Evolutionary conservation across 768 basidiomycete genomes (phyloP).

Genomic region (Lactarius akahatsu): DNA sequence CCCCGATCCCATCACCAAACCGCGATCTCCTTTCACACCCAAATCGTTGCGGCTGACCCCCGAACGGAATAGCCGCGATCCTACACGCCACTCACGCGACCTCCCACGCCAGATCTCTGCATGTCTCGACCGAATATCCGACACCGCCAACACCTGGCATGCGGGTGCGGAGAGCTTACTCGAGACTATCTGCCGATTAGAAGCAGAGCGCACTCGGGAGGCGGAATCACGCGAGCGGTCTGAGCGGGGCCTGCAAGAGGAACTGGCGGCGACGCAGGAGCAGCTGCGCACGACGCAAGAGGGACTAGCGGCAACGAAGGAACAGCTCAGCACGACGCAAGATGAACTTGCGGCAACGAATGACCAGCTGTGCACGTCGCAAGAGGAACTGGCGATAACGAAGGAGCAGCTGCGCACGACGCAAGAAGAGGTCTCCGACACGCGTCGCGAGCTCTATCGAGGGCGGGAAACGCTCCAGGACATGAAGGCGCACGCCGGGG

Average conservation of each 20-base stretch:
- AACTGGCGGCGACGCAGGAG: neutral
- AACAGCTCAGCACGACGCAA: neutral
- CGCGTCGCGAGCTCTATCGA: conserved; percentile 1
- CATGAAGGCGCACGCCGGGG: neutral
- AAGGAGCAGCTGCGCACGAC: neutral
- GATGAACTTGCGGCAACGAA: conserved; percentile 3
- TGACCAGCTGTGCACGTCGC: neutral
- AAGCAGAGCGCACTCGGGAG: neutral
- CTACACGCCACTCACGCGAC: neutral
- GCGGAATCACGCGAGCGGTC: neutral
- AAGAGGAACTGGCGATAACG: neutral
- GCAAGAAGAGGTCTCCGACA: neutral
- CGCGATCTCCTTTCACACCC: neutral
- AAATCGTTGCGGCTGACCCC: neutral
- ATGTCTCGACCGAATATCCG: conserved; percentile 2
- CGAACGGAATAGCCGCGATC: neutral
- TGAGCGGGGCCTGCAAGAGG: neutral
- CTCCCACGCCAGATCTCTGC: neutral
- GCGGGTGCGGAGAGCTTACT: neutral
- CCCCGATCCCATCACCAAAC: neutral
- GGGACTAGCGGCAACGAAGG: neutral
- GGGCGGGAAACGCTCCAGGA: neutral
- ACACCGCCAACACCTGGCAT: neutral
- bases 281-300: neutral
- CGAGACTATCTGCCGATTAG: neutral